Evolutionary conservation across 2,329 filamentous ascomycete species (phyloP).

Genomic region (Cladophialophora chaetospira): DNA sequence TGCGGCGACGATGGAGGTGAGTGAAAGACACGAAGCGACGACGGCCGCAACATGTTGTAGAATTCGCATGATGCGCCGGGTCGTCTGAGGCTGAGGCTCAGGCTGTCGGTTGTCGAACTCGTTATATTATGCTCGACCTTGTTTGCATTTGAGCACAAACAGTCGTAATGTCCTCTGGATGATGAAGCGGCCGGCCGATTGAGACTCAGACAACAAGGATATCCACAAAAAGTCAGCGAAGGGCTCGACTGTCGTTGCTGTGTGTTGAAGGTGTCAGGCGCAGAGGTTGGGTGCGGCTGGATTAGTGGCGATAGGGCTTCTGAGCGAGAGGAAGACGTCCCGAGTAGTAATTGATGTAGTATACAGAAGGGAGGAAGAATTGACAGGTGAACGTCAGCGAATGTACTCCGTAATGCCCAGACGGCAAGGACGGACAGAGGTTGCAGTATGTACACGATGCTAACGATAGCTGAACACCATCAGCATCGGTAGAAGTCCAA

Average conservation of each 20-base stretch:
- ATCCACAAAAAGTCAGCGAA: background rate
- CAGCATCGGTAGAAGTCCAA: slow-evolving; percentile 1
- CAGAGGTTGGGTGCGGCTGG: background rate
- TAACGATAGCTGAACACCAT: too few species aligned
- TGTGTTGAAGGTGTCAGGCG: background rate
- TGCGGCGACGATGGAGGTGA: slow-evolving; percentile 42
- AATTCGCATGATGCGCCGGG: slow-evolving; percentile 29
- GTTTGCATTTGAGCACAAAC: slow-evolving; percentile 3
- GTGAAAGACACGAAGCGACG: slow-evolving; percentile 24
- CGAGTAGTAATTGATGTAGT: background rate
- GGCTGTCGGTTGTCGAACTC: background rate
- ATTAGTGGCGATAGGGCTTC: background rate
- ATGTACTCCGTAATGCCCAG: slow-evolving; percentile 4
- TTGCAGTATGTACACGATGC: background rate
- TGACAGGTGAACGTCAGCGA: slow-evolving; percentile 1
- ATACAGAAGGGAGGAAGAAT: slow-evolving; percentile 1
- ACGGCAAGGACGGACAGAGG: slow-evolving; percentile 3
- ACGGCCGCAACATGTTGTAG: slow-evolving; percentile 23
- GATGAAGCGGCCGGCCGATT: background rate
- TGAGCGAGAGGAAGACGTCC: background rate
- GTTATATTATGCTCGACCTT: background rate
- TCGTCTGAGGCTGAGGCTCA: background rate
- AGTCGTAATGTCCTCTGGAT: background rate
- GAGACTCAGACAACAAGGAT: background rate
- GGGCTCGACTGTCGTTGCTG: background rate